These are phyloP conservation scores for Globisporangium sylvaticum DNA, from an alignment of 352 stramenopile species.

Conservation along the genomic window DNA sequence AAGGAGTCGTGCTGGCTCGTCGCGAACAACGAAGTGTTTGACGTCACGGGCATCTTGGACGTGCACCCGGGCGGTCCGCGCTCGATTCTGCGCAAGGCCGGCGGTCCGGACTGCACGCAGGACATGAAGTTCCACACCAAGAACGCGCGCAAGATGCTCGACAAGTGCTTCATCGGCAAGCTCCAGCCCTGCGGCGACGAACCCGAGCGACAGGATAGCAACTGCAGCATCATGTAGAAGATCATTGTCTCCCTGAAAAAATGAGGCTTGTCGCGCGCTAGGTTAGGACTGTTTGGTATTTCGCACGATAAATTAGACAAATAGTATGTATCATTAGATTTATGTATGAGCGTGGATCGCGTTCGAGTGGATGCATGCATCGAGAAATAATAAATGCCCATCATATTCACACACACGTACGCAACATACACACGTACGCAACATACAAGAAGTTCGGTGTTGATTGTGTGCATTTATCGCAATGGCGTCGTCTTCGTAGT, in stretches of 20 bases:
- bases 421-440: not conserved
- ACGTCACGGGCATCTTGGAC: constrained; percentile 76
- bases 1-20: constrained; percentile 95
- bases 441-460: not conserved
- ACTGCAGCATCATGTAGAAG: constrained; percentile 74
- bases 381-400: no score
- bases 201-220: constrained; percentile 26
- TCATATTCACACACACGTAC: not conserved
- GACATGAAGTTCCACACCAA: constrained; percentile 87
- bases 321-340: not conserved
- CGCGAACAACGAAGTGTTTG: constrained; percentile 82
- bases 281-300: not conserved
- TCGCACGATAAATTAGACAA: not conserved
- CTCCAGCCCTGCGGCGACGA: constrained; percentile 57
- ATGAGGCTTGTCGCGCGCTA: not conserved
- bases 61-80: constrained; percentile 71
- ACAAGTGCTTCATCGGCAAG: constrained; percentile 82
- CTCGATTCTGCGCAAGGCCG: constrained; percentile 79
- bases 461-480: not conserved
- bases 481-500: not conserved
- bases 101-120: constrained; percentile 61
- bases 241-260: not conserved
- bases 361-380: no score
- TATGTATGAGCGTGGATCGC: not conserved
- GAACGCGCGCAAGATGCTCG: constrained; percentile 63